Conservation (phyloP, 2,329 filamentous ascomycete genomes). For the Colletotrichum karsti region DNA sequence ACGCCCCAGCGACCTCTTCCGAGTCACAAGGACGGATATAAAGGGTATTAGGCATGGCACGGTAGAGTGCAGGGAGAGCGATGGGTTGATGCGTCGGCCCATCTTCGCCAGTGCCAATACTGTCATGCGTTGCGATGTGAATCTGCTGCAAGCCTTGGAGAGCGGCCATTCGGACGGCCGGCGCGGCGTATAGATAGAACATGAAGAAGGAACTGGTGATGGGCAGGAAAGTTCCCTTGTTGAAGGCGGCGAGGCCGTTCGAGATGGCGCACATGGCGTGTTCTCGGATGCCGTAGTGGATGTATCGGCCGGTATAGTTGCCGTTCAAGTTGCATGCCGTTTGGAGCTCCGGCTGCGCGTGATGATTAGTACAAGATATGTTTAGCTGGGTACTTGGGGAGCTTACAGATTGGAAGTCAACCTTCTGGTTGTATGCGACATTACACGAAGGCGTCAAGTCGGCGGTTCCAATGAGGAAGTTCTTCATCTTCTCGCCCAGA, state of each 20-base stretch:
- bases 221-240: conserved; percentile 62
- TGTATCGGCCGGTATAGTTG: conserved; percentile 61
- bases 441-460: conserved; percentile 62
- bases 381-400: no score
- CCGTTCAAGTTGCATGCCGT: conserved; percentile 61
- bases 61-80: conserved; percentile 63
- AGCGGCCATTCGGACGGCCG: conserved; percentile 68
- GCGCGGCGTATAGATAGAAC: conserved; percentile 67
- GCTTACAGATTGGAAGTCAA: conserved; percentile 64
- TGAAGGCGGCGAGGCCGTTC: conserved; percentile 67
- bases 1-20: conserved; percentile 66
- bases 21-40: conserved; percentile 68
- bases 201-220: conserved; percentile 70
- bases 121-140: conserved; percentile 70
- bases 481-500: conserved; percentile 53
- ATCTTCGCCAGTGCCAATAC: conserved; percentile 66
- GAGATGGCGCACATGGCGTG: conserved; percentile 68
- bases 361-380: no score
- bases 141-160: conserved; percentile 64
- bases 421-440: conserved; percentile 63
- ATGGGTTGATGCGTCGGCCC: conserved; percentile 72
- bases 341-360: conserved; percentile 44
- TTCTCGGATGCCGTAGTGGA: conserved; percentile 69
- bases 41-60: conserved; percentile 69
- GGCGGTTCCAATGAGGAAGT: conserved; percentile 62